phyloP scores from a whole-genome alignment of 2,329 filamentous ascomycete genomes.

The Calonectria naviculata region DNA sequence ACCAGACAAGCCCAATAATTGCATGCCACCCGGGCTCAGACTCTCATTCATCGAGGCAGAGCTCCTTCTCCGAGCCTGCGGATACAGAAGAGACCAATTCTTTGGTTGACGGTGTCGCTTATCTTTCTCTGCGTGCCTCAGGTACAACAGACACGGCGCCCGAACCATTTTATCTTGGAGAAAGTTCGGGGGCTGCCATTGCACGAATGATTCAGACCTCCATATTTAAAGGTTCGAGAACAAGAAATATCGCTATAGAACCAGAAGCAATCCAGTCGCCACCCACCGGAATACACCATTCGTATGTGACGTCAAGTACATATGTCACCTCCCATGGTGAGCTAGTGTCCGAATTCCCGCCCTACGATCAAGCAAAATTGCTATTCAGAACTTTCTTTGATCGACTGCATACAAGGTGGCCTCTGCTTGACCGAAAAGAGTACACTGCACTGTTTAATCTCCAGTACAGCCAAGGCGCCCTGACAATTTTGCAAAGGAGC shows the following conservation, averaged over 20 bases:
- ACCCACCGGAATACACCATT: neutral
- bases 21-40: neutral
- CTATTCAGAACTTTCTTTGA: neutral
- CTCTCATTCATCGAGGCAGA: neutral
- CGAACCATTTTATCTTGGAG: neutral
- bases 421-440: neutral
- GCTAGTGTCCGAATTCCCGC: neutral
- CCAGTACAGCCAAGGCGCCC: neutral
- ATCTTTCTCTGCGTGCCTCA: neutral
- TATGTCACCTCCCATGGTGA: neutral
- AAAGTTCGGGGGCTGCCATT: neutral
- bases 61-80: neutral
- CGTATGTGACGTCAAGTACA: neutral
- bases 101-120: neutral
- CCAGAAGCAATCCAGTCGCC: neutral
- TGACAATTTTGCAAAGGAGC: neutral
- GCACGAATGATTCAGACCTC: neutral
- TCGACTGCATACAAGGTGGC: neutral
- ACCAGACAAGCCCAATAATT: constrained; percentile 19
- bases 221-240: neutral
- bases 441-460: neutral
- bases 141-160: neutral
- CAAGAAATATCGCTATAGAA: neutral
- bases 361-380: neutral
- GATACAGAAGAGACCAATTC: neutral